Conservation (phyloP, 148 eudicot genomes). For the Vaccinium myrtillus region DNA sequence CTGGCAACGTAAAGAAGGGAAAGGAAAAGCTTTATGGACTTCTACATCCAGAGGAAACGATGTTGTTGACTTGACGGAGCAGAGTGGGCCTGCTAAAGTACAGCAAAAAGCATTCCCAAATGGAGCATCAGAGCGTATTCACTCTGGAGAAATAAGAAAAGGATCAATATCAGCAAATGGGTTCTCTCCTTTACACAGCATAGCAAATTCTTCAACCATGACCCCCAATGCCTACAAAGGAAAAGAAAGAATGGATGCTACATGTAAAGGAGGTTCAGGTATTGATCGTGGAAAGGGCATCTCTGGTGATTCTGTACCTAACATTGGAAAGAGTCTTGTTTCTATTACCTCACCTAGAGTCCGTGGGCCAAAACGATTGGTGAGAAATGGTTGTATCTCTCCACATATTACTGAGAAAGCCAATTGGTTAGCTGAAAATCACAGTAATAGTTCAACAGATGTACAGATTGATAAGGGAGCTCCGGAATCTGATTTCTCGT, state of each 20-base stretch:
- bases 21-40: slow-evolving; percentile 25
- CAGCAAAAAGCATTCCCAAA: slow-evolving; percentile 22
- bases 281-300: slow-evolving; percentile 24
- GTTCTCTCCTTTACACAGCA: slow-evolving; percentile 20
- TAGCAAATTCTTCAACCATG: slow-evolving; percentile 18
- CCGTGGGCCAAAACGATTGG: slow-evolving; percentile 55
- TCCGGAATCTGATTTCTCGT: slow-evolving; percentile 28
- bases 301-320: slow-evolving; percentile 24
- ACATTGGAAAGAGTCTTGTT: slow-evolving; percentile 28
- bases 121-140: slow-evolving; percentile 17
- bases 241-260: slow-evolving; percentile 36
- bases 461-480: slow-evolving; percentile 17
- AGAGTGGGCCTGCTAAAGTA: slow-evolving; percentile 7
- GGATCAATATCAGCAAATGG: slow-evolving; percentile 18
- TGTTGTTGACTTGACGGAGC: slow-evolving; percentile 32
- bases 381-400: slow-evolving; percentile 80
- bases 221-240: slow-evolving; percentile 32
- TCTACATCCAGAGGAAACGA: slow-evolving; percentile 14
- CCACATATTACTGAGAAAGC: slow-evolving; percentile 69
- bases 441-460: slow-evolving; percentile 22
- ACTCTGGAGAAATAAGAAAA: slow-evolving; percentile 20
- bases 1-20: slow-evolving; percentile 22
- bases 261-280: slow-evolving; percentile 25
- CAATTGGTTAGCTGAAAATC: slow-evolving; percentile 39
- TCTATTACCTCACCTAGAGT: slow-evolving; percentile 31